phyloP scores from a whole-genome alignment of 208 protist species.

The Wallacemonas sp. region DNA sequence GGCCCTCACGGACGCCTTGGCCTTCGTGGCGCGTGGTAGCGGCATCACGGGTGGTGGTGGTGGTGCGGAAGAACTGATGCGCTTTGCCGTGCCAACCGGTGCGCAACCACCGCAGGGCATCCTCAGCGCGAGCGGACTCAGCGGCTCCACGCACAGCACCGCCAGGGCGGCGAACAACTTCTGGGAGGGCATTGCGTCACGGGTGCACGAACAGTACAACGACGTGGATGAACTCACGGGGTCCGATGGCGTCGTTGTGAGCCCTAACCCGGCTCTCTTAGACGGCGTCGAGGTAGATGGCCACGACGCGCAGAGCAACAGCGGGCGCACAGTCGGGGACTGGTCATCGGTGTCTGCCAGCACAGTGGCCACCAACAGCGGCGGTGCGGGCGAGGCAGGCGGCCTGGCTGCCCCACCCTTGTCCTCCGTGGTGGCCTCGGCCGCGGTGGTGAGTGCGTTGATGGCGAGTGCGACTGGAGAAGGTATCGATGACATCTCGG shows the following conservation, averaged over 20 bases:
- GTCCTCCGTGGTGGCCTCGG: not conserved
- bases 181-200: conserved; percentile 11
- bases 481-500: not conserved
- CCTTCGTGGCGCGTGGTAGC: too few relatives aligned
- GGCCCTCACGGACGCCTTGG: too few relatives aligned
- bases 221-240: not conserved
- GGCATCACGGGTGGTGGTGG: too few relatives aligned
- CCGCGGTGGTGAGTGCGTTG: conserved; percentile 7
- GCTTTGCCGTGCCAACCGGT: too few relatives aligned
- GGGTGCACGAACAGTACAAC: conserved; percentile 9
- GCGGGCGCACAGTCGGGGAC: too few relatives aligned
- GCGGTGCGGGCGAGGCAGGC: too few relatives aligned
- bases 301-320: too few relatives aligned
- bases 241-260: not conserved
- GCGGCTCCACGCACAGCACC: not conserved
- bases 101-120: not conserved
- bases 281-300: not conserved
- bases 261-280: not conserved
- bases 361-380: too few relatives aligned
- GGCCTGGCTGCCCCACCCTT: too few relatives aligned
- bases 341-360: too few relatives aligned
- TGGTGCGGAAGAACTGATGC: too few relatives aligned
- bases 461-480: not conserved
- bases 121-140: not conserved
- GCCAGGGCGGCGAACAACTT: conserved; percentile 1